Base-by-base conservation (phyloP, 441 rosid genomes). In the Kokia cookei region DNA sequence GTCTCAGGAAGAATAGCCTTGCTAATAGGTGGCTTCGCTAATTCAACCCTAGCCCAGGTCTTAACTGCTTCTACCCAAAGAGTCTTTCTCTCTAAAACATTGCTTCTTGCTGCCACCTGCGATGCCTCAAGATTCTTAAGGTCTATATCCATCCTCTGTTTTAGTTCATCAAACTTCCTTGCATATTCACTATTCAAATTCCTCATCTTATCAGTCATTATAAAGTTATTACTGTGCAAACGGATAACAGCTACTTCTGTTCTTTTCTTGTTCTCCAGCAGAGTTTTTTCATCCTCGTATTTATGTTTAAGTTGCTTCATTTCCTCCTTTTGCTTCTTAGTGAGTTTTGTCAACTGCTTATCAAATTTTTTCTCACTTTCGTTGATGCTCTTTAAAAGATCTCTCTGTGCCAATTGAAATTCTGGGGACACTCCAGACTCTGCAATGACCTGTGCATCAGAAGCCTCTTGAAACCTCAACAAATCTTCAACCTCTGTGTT, bases 161-260 rank as follows among this genome's bases (percentile, higher is more conserved):
- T 60, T 50, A 87, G 86, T 65, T 87, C 80, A 68, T 84, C 88
- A 78, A 85, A 67, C 77, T 79, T 78, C 73, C 72, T 79, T 12
- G 82, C 77, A 76, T 77, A 87, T 48, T 84, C 85, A 74, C 42
- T 65, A 65, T 91, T 93, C 74, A 89, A 74, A 48, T 60, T 81
- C 82, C 79, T 84, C 40, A 89, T 87, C 81, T 69, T 84, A 70
- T 87, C 89, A 26, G 55, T 54, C 79, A 76, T 80, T 77, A 72
- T 69, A 4, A 82, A 72, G 74, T 48, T 67, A 74, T 61, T 73
- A 70, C 76, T 75, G 72, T 70, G 85, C 47, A 80, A 68, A 73
- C 86, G 85, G 75, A 90, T 82, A 76, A 92, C 78, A 74, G 89
- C 87, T 65, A 76, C 82, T 76, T 91, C 93, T 32, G 83, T 26